Base-by-base conservation (phyloP, 2,329 filamentous ascomycete species). In the Cytospora piceae region DNA sequence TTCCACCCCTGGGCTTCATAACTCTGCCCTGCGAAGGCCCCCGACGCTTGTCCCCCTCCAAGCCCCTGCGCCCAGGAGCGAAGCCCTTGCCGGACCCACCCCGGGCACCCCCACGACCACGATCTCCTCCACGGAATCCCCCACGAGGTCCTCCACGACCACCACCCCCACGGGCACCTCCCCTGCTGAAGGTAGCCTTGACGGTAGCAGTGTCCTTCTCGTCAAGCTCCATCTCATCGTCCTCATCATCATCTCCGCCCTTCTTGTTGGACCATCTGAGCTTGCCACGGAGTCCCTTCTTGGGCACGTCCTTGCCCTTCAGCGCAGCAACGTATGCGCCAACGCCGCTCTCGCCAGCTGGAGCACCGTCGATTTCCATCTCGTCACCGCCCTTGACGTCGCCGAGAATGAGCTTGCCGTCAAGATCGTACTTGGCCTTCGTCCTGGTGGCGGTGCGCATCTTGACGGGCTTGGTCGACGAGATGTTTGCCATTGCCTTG, bases 401-500 rank as follows among this genome's bases (percentile, higher is more conserved):
- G 71, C 88, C 90, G 61, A 96, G 83, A 70, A 96, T 85, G 52
- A 96, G 85, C 79, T 94, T 95, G 68, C 92, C 92, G 74, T 96
- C 92, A 58, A 89, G 77, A 73, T 95, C 88, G 17, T 83, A 83
- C 81, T 87, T 91, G 61, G 88, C 88, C 77, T 89, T 91, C 60
- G 82, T 84, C 75, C 84, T 87, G 52, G 79, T 85, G 61, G 81
- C 82, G 72, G 84, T 83, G 74, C 85, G 85, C 70, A 85, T 77
- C 74, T 87, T 89, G 63, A 85, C 78, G 4, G 94, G 94, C 77
- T 93, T 94, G 14, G 93, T 97, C 6, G 92, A 92, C 3, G 94
- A 97, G 73, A 99, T 97, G 75, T 93, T 95, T 62, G 93, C 94
- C 52, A 99, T 86, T 11, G 94, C 93, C 74, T 90, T 90, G 68